These are phyloP conservation scores for Ustilago curta DNA, from an alignment of 1,284 basidiomycete species.

Conservation along the genomic window DNA sequence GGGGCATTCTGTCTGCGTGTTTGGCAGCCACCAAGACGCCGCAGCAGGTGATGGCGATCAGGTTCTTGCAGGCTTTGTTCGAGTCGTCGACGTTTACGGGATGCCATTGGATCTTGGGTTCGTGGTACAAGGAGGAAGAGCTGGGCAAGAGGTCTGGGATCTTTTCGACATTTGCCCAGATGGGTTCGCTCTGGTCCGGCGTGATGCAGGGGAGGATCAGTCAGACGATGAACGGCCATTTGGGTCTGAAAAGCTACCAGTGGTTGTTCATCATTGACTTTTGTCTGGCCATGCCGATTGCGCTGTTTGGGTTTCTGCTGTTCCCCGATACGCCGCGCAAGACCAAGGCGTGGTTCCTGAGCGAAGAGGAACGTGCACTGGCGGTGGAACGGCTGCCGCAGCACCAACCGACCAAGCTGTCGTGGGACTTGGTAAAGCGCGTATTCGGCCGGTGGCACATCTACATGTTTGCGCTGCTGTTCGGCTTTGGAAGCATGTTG, in stretches of 20 bases:
- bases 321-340: conserved; percentile 79
- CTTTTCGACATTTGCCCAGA: conserved; percentile 78
- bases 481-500: conserved; percentile 76
- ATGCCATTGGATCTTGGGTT: conserved; percentile 77
- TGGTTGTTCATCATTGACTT: conserved; percentile 82
- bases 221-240: conserved; percentile 74
- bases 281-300: conserved; percentile 76
- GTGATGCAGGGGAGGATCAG: conserved; percentile 78
- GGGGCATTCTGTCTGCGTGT: conserved; percentile 55
- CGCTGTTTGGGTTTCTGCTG: conserved; percentile 78
- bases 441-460: conserved; percentile 76
- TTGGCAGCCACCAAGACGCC: conserved; percentile 42
- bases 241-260: conserved; percentile 77
- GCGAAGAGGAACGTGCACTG: conserved; percentile 72
- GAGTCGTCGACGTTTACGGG: conserved; percentile 74
- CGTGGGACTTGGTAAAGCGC: conserved; percentile 71
- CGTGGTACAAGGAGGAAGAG: conserved; percentile 80
- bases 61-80: conserved; percentile 80
- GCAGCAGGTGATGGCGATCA: conserved; percentile 76
- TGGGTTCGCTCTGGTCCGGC: conserved; percentile 75
- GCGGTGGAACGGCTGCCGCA: conserved; percentile 58
- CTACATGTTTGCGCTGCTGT: conserved; percentile 68
- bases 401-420: conserved; percentile 72
- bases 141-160: conserved; percentile 79
- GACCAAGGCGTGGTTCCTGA: conserved; percentile 77